Base-by-base conservation (phyloP, 2,329 filamentous ascomycete species). In the Aspergillus sp. region DNA sequence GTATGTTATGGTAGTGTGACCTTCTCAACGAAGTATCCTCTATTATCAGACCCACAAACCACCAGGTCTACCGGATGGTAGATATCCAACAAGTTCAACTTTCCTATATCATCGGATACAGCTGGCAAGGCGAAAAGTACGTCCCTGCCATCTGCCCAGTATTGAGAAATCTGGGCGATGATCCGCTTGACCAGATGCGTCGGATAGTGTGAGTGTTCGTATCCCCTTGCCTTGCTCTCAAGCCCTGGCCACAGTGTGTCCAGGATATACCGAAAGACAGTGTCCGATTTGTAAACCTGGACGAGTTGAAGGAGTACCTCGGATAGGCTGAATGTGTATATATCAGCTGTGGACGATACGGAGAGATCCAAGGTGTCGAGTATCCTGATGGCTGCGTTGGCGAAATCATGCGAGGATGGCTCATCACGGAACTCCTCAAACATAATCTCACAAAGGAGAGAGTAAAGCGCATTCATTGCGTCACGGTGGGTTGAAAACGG, bases 121-220 rank as follows among this genome's bases (percentile, higher is more conserved):
- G 61, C 61, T 2, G 58, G 61, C 21, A 57, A 19, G 0, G 40
- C 58, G 3, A 57, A 43, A 1, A 21, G 53, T 5, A 64, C 50
- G 1, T 37, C 40, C 14, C 47, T 50, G 2, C 39, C 44, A 2
- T 44, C 4, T 2, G 5, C 35, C 60, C 60, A 64, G 15, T 60
- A 55, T 11, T 8, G 48, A 5, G 61, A 60, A 19, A 61, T 27
- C 3, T 59, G 57, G 12, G 58, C 50, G 17, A 67, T 64, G 39
- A 64, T 61, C 4, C 64, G 54, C 52, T 67, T 67, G 6, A 54
- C 63, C 2, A 67, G 52, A 48, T 67, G 65, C 0, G 65, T 67
- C 1, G 65, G 65, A 23, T 61, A 62, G 50, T 67, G 65, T 14
- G 65, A 67, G 49, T 67, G 63, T 44, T 67, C 65, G 44, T 57